Base-by-base conservation (phyloP, 352 stramenopile species). In the Phytophthora rubi region DNA sequence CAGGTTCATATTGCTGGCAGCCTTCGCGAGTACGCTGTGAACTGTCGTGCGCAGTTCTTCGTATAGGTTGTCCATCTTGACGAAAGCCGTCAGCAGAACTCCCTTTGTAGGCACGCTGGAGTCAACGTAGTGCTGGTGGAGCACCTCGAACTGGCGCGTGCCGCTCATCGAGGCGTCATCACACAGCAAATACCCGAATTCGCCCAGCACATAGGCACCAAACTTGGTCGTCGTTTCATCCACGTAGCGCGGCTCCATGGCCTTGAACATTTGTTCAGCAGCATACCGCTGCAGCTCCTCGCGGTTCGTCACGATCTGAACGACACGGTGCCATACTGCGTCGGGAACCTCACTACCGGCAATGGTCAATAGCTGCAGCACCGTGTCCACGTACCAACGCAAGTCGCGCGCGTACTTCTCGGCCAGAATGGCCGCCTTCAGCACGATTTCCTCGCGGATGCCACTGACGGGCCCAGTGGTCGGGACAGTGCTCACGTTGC, bases 221-320 rank as follows among this genome's bases (percentile, higher is more conserved):
- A 94, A 94, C 71, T 96, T 96, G 33, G 98, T 96, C 16, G 94
- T 97, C 7, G 94, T 99, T 73, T 99, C 96, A 73, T 99, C 97
- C 59, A 97, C 97, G 54, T 92, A 92, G 61, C 92, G 89, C 23
- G 94, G 89, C 76, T 98, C 95, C 52, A 98, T 87, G n/a, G 91
- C 90, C 16, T 97, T 90, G 72, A 99, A 98, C 76, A 99, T 89
- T 57, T 97, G 97, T 59, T 97, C 83, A 6, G 94, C 93, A 1
- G 97, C 97, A 80, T 99, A 99, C 32, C 88, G 82, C 69, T 99
- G 96, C 48, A 99, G 68, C 65, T 98, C 93, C 45, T 97, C 95
- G 66, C 99, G 97, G 86, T 99, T 99, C 18, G 97, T 99, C 30
- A 99, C 94, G 77, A 99, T 99, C 79, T 99, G 97, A 35, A 99